Conservation (phyloP, 2,329 filamentous ascomycete genomes). For the Xylariaceae sp. region DNA sequence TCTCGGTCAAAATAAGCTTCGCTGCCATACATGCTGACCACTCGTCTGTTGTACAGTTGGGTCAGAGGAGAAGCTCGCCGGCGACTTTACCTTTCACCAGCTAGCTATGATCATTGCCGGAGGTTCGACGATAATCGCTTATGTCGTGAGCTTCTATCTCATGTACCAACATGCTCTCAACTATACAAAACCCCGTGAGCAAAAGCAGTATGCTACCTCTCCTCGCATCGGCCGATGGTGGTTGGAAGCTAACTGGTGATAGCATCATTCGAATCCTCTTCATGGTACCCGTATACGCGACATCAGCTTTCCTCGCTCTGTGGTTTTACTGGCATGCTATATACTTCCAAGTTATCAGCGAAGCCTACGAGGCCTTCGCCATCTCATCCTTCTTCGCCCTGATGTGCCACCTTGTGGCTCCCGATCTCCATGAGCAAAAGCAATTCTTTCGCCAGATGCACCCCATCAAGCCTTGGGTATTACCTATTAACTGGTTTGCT, state of each 20-base stretch:
- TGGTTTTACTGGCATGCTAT: conserved; percentile 78
- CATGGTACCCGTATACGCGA: conserved; percentile 84
- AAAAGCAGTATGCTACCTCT: conserved; percentile 53
- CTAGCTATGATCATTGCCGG: conserved; percentile 60
- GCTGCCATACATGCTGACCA: conserved; percentile 39
- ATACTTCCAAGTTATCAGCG: conserved; percentile 81
- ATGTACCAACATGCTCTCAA: conserved; percentile 65
- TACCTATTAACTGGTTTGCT: conserved; percentile 73
- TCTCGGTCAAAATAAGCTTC: conserved; percentile 25
- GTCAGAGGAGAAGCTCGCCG: conserved; percentile 55
- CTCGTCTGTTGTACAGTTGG: conserved; percentile 46
- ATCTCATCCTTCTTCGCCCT: conserved; percentile 87
- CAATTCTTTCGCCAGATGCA: conserved; percentile 75
- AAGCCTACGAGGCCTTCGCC: conserved; percentile 89
- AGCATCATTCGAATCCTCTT: conserved; percentile 84
- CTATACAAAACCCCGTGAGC: conserved; percentile 66
- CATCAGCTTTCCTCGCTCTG: conserved; percentile 76
- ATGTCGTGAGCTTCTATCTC: conserved; percentile 61
- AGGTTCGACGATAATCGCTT: conserved; percentile 56
- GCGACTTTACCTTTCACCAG: conserved; percentile 60
- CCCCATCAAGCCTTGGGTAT: conserved; percentile 74
- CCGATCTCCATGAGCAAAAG: conserved; percentile 80
- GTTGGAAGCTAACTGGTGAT: conserved; percentile 46
- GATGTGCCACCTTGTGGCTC: conserved; percentile 80
- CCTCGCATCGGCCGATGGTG: not conserved